Evolutionary conservation across 768 basidiomycete species (phyloP), one percentile per base, ranked within the genome.

Genomic region (Mycena latifolia): DNA sequence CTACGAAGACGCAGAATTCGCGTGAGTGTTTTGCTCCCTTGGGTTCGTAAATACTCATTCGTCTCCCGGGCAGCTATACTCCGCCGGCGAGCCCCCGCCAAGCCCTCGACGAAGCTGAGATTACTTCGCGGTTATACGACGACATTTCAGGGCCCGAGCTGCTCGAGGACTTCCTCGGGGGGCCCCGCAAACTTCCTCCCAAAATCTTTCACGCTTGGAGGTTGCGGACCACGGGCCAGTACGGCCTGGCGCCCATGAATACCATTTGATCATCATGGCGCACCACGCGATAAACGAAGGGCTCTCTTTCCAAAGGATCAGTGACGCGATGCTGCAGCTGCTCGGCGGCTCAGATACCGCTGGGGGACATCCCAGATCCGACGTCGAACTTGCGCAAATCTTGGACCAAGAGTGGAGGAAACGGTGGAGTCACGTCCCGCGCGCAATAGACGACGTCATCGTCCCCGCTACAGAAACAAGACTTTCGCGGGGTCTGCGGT

Each of bases 271-370:
- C 73, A 78, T 88, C 41, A 82, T 83, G 61, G 82, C 83, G 3
- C 80, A 84, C 47, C 88, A 89, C 67, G 88, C 84, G 71, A 75
- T 89, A 37, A 87, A 86, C 39, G 88, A 89, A 63, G 86, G 87
- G 24, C 86, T 88, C 81, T 84, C 85, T 0, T 72, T 88, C 15
- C 85, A 88, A 66, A 75, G 78, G 56, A 84, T 84, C 43, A 83
- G 83, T 35, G 86, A 88, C 70, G 84, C 85, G 66, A 82, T 89
- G 59, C 83, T 88, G 71, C 75, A 76, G 15, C 71, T 89, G 7
- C 76, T 89, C 25, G 83, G 78, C 0, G 63, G 63, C 27, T 45
- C 67, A 2, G 53, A n/a, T 17, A 59, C 45, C 2, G 47, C 62
- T 20, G 58, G 57, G 8, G 61, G 58, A 14, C 17, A 37, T 12